Percentiles rank a stretch among this genome's conserved stretches.
Evolutionary conservation across 108 stramenopile genomes (phyloP).

Genomic region (Asterionellopsis glacialis): DNA sequence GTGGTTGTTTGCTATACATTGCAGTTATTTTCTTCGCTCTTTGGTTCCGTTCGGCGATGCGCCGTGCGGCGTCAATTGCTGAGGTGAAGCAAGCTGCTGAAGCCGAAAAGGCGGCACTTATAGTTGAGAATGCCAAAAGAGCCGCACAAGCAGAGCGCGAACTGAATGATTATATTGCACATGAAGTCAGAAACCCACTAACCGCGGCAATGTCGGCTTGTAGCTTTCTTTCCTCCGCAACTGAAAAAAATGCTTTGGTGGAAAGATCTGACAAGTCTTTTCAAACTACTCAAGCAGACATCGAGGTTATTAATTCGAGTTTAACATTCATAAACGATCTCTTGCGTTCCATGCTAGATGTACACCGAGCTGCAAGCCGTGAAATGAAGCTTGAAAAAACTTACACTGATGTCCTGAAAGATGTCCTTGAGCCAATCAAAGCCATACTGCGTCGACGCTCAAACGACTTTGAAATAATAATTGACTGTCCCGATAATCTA

Average conservation of each 20-base stretch:
- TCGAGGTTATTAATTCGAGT: constrained; percentile 28
- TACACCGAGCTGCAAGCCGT: constrained; percentile 39
- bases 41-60: constrained; percentile 17
- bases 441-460: constrained; percentile 21
- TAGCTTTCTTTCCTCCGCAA: constrained; percentile 5
- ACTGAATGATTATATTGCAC: constrained; percentile 34
- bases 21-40: constrained; percentile 22
- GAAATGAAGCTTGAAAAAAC: constrained; percentile 24
- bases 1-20: constrained; percentile 23
- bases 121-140: constrained; percentile 36
- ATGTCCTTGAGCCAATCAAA: constrained; percentile 35
- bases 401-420: constrained; percentile 37
- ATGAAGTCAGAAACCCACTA: constrained; percentile 28
- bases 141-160: constrained; percentile 35
- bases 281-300: constrained; percentile 27
- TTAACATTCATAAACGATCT: constrained; percentile 51
- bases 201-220: constrained; percentile 12
- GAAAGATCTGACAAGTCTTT: not conserved
- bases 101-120: constrained; percentile 38
- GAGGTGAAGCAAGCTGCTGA: constrained; percentile 14
- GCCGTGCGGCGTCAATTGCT: not conserved
- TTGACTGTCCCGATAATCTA: constrained; percentile 33
- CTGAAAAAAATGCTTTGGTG: not conserved
- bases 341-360: constrained; percentile 30
- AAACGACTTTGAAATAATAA: constrained; percentile 6